Evolutionary conservation across 495 filamentous ascomycete genomes (phyloP).

Genomic region (Penicillium herquei): DNA sequence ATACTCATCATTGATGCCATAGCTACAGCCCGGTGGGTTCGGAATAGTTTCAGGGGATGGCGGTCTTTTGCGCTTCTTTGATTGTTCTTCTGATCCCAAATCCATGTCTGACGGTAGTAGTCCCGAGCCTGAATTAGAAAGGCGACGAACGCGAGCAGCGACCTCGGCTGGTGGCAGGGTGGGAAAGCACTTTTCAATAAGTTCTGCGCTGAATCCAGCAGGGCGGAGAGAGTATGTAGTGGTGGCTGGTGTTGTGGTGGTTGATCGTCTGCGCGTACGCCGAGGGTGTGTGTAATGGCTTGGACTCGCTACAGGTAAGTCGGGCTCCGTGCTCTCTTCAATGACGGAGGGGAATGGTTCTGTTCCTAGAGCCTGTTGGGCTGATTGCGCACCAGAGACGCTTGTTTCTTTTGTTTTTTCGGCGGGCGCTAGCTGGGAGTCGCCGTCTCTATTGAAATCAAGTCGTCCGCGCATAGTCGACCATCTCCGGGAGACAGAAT

Average conservation of each 20-base stretch:
- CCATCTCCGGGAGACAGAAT: conserved; percentile 19
- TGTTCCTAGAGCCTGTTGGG: background rate
- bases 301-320: background rate
- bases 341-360: no score
- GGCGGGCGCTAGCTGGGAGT: background rate
- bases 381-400: no score
- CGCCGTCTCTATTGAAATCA: background rate
- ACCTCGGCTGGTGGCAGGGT: no score
- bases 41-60: conserved; percentile 45
- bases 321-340: background rate
- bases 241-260: conserved; percentile 2
- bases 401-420: background rate
- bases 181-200: conserved; percentile 20
- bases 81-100: background rate
- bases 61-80: conserved; percentile 34
- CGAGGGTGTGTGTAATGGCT: background rate
- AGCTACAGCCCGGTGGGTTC: conserved; percentile 43
- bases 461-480: conserved; percentile 17
- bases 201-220: conserved; percentile 15
- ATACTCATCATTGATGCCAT: conserved; percentile 44
- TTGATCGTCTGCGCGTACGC: background rate
- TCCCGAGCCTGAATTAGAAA: background rate
- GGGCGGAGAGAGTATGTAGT: conserved; percentile 25
- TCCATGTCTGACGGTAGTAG: no score
- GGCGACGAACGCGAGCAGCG: background rate